Conservation (phyloP, 345 rosid genomes). For the Excoecaria agallocha region DNA sequence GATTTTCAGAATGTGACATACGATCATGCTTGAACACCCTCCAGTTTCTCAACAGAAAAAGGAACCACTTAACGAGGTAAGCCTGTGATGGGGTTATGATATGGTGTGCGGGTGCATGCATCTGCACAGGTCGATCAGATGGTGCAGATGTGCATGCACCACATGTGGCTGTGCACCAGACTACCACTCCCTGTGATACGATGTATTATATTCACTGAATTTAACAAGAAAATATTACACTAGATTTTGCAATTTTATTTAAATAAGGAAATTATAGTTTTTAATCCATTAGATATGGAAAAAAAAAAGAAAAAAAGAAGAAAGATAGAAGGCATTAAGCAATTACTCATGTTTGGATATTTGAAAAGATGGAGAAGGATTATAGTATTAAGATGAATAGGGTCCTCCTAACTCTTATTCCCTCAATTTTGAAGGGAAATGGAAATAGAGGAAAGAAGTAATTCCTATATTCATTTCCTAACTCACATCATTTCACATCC, state of each 20-base stretch:
- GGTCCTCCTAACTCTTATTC: neutral
- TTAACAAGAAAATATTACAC: neutral
- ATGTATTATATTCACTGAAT: neutral
- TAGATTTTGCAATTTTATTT: neutral
- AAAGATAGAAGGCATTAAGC: neutral
- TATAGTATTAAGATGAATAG: neutral
- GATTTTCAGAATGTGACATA: conserved; percentile 79
- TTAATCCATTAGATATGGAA: neutral
- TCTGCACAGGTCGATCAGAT: no score
- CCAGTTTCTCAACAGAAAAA: conserved; percentile 92
- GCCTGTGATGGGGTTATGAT: conserved; percentile 12
- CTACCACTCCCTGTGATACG: no score
- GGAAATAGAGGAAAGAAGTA: neutral
- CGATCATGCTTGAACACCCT: conserved; percentile 93
- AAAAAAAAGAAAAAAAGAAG: neutral
- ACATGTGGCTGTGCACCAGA: no score
- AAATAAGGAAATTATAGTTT: neutral
- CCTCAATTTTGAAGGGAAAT: neutral
- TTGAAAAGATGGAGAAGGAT: neutral
- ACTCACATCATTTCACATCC: neutral
- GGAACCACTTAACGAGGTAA: conserved; percentile 78
- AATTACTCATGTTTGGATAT: neutral
- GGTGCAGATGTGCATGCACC: no score
- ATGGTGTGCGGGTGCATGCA: no score
- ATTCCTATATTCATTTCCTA: neutral